Evolutionary conservation across 2,329 filamentous ascomycete species (phyloP).

Genomic region (Allantophomopsis lycopodina): DNA sequence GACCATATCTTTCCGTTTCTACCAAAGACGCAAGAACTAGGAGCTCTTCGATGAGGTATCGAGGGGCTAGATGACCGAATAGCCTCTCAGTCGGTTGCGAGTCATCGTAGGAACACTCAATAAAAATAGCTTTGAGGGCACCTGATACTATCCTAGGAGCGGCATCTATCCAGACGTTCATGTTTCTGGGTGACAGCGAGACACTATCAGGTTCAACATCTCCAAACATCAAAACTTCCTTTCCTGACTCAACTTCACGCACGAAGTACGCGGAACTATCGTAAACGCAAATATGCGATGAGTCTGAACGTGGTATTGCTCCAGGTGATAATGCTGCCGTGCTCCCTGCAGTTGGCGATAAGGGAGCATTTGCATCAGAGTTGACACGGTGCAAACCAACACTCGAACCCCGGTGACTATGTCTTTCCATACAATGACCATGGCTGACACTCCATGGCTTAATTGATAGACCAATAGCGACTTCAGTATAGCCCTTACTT

Average conservation of each 20-base stretch:
- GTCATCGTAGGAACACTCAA: conserved; percentile 91
- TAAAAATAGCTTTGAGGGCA: conserved; percentile 68
- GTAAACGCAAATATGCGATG: conserved; percentile 45
- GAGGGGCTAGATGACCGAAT: conserved; percentile 80
- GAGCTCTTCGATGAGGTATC: conserved; percentile 71
- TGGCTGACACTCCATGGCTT: conserved; percentile 83
- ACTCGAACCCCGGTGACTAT: conserved; percentile 46
- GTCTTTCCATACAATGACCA: conserved; percentile 71
- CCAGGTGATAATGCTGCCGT: not conserved
- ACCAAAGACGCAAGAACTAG: conserved; percentile 41
- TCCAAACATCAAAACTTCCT: conserved; percentile 85
- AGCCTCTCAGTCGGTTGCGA: conserved; percentile 62
- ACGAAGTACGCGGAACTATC: conserved; percentile 94
- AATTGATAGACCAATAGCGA: conserved; percentile 79
- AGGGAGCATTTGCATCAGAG: not conserved
- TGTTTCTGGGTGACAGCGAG: conserved; percentile 68
- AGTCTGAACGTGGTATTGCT: not conserved
- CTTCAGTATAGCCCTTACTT: conserved; percentile 70
- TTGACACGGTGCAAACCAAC: conserved; percentile 2
- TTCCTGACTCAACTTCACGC: conserved; percentile 53
- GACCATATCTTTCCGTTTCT: conserved; percentile 6
- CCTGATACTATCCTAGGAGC: conserved; percentile 70
- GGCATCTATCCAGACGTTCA: conserved; percentile 75
- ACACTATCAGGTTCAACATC: conserved; percentile 89
- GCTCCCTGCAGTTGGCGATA: not conserved